Conservation (phyloP, 2,329 filamentous ascomycete genomes). For the Pseudogymnoascus sp. region DNA sequence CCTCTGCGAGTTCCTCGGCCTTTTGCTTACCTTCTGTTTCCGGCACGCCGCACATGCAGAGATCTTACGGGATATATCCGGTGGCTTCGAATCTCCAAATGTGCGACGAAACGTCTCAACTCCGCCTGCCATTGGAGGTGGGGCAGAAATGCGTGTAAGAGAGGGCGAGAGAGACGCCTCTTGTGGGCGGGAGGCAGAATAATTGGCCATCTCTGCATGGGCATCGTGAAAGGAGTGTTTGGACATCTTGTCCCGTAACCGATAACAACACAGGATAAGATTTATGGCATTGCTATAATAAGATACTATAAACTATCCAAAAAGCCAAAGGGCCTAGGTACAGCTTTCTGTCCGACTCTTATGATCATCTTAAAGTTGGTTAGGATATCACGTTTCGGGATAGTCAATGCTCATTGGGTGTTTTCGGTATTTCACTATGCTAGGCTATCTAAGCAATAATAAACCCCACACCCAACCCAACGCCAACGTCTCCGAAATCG, state of each 20-base stretch:
- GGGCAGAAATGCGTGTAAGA: neutral
- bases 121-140: neutral
- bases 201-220: neutral
- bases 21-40: slow-evolving; percentile 29
- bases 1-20: neutral
- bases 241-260: neutral
- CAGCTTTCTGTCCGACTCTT: neutral
- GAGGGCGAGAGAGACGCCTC: neutral
- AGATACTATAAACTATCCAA: neutral
- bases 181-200: neutral
- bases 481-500: too few species aligned
- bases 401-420: neutral
- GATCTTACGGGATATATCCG: slow-evolving; percentile 30
- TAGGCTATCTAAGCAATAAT: too few species aligned
- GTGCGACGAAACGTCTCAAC: slow-evolving; percentile 10
- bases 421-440: too few species aligned
- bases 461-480: too few species aligned
- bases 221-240: neutral
- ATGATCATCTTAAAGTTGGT: neutral
- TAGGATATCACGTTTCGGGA: neutral
- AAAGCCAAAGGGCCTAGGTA: neutral
- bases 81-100: slow-evolving; percentile 30
- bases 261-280: neutral
- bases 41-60: slow-evolving; percentile 35
- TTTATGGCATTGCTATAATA: neutral